Percentiles rank a stretch among this genome's conserved stretches.
phyloP scores from a whole-genome alignment of 164 flowering plant species.

The Vitis amurensis region DNA sequence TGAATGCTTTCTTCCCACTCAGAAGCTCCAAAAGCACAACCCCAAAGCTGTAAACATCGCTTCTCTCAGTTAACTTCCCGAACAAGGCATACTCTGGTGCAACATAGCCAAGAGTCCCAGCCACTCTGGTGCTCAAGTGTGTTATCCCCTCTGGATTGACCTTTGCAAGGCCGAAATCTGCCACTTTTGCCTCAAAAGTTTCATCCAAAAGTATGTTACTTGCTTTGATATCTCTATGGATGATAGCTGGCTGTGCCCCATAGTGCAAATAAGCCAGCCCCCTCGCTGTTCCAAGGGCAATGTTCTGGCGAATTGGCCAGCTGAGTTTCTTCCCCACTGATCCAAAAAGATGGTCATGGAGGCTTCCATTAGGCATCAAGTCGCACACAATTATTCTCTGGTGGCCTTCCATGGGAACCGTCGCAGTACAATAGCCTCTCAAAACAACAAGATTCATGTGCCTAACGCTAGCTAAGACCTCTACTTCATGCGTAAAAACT shows the following conservation, averaged over 20 bases:
- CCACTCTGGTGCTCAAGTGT: neutral
- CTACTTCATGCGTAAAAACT: neutral
- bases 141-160: neutral
- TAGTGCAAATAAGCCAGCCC: slow-evolving; percentile 11
- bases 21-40: no score
- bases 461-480: slow-evolving; percentile 1
- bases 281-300: slow-evolving; percentile 6
- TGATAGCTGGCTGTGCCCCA: slow-evolving; percentile 2
- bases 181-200: neutral
- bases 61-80: neutral
- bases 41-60: no score
- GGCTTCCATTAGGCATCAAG: neutral
- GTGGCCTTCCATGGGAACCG: slow-evolving; percentile 5
- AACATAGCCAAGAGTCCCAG: neutral
- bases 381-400: neutral
- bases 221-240: slow-evolving; percentile 1
- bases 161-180: slow-evolving; percentile 7
- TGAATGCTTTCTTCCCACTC: no score
- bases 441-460: neutral
- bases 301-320: slow-evolving; percentile 3
- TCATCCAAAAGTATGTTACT: slow-evolving; percentile 1
- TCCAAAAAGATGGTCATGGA: neutral
- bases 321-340: neutral
- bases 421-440: slow-evolving; percentile 1
- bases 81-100: neutral